Evolutionary conservation across 2,329 filamentous ascomycete genomes (phyloP), one percentile per base, ranked within the genome.

Genomic region (Remersonia thermophila): DNA sequence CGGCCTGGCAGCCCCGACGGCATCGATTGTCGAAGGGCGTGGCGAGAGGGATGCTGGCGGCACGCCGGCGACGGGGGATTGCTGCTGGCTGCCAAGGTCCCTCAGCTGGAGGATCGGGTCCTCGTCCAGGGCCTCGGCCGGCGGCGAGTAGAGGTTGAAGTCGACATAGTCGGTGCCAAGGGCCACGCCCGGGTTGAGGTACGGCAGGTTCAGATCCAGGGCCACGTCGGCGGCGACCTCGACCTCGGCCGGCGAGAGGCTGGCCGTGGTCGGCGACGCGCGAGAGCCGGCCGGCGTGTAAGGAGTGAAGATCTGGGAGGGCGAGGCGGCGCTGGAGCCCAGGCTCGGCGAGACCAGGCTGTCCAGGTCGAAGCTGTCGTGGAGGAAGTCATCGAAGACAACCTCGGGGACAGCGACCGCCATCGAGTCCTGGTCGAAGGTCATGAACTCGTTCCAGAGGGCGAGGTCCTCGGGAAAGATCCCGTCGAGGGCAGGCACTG

Each of bases 121-220:
- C 30, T 73, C 69, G 40, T 71, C 69, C 38, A 66, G 56, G 49
- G 62, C 62, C 40, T 55, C 59, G 13, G 66, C 62, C 15, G 56
- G 53, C 3, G 69, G 69, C 33, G 69, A 73, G 56, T 63, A 73
- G 12, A 73, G 61, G 48, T 63, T 67, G 57, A 73, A 73, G 56
- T 73, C 69, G 45, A 62, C 55, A 47, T 73, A 73, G 52, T 66
- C 56, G 47, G 55, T 57, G 41, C 51, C 51, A 41, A 57, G 51
- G 15, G 47, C 41, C 36, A 52, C 53, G 14, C 51, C 52, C 3
- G 55, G 50, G 40, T 55, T 56, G 39, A 66, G 54, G 48, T 66
- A 68, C 7, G 64, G 64, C 13, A 67, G 55, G 13, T 43, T 39
- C 11, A 50, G 44, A 33, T 49, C 45, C 27, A 28, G 26, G 7